These are phyloP conservation scores for Hanseniaspora vineae DNA, from an alignment of 805 yeast genomes.

Conservation along the genomic window DNA sequence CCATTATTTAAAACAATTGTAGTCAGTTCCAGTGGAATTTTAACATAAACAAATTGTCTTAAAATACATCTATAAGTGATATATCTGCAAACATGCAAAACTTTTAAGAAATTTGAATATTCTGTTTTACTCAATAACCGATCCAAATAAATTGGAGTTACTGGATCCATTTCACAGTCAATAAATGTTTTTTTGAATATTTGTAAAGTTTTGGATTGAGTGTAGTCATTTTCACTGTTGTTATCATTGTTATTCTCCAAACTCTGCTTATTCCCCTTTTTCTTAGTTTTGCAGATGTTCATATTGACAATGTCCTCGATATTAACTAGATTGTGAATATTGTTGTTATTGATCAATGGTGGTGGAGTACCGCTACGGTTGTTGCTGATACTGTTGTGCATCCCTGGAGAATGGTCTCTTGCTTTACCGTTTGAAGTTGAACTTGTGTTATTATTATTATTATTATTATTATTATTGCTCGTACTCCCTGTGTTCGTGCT, in stretches of 20 bases:
- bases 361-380: not conserved
- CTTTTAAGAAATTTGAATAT: not conserved
- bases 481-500: too few species aligned
- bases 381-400: not conserved
- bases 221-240: not conserved
- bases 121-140: not conserved
- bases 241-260: too few species aligned
- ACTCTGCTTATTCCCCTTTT: too few species aligned
- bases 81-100: not conserved
- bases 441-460: not conserved
- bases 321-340: slow-evolving; percentile 2
- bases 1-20: not conserved
- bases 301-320: slow-evolving; percentile 4
- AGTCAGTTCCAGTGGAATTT: not conserved
- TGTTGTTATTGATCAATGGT: not conserved
- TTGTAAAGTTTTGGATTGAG: not conserved
- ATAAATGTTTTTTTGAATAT: not conserved
- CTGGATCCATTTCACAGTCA: not conserved
- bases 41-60: not conserved
- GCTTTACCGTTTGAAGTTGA: too few species aligned
- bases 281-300: not conserved
- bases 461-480: too few species aligned
- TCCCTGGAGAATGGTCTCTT: not conserved
- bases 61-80: not conserved
- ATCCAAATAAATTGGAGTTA: not conserved